Evolutionary conservation across 2,329 filamentous ascomycete genomes (phyloP), one percentile per base, ranked within the genome.

Genomic region (Pseudodiploospora longispora): DNA sequence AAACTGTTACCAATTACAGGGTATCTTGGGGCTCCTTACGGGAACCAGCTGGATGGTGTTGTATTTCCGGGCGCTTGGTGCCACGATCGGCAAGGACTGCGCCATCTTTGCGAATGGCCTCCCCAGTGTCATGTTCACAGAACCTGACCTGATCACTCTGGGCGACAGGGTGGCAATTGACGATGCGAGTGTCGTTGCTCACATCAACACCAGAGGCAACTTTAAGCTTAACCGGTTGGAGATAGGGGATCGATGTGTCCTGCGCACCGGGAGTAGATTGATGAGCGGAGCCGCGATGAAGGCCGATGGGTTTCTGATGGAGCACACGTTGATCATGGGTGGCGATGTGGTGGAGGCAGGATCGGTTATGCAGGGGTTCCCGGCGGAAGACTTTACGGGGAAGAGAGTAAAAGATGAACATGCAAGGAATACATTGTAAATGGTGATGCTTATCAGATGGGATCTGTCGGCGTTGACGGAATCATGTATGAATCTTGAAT

Each of bases 301-400:
- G 44, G 59, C 66, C 3, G 74, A 76, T 51, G 68, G 69, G 19
- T 74, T 73, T 50, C 57, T 80, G 32, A 55, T 80, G 32, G 75
- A 80, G 59, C 76, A 80, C 50, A 79, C 75, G 0, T 63, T 79
- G 4, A 65, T 80, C 36, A 73, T 80, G 67, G 69, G 70, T 2
- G 76, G 75, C 4, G 75, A 80, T 54, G 62, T 74, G 35, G 74
- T 78, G 0, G 73, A 73, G 40, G 66, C 68, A 43, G 67, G 65
- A 0, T 59, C 55, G 43, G 73, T 72, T 2, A 70, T 74, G 60
- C 75, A 79, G 55, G 75, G 76, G 1, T 78, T 75, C 74, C 74
- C 75, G 2, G 59, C 58, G 0, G 54, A 59, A 37, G 52, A 47
- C 29, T 57, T 50, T 40, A 37, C 12, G 5, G 42, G 45, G 4